These are phyloP conservation scores for Metarhizium anisopliae DNA, from an alignment of 2,329 filamentous ascomycete species.

Conservation along the genomic window DNA sequence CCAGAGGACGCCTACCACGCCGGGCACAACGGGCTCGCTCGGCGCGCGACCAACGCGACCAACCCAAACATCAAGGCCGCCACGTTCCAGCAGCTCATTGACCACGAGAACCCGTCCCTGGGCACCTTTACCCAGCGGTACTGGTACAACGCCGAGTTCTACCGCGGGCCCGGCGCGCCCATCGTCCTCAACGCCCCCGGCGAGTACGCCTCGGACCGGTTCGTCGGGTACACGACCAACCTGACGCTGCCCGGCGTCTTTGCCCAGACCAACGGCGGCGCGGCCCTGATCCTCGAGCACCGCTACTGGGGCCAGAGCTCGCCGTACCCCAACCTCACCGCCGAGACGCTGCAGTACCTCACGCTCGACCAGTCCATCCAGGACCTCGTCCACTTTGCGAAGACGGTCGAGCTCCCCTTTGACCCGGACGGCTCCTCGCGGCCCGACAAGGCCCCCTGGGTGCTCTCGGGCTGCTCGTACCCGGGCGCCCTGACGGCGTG, in stretches of 20 bases:
- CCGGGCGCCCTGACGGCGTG: slow-evolving; percentile 69
- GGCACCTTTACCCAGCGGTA: slow-evolving; percentile 63
- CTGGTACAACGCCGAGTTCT: slow-evolving; percentile 70
- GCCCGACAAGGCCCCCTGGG: slow-evolving; percentile 57
- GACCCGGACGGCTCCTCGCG: slow-evolving; percentile 55
- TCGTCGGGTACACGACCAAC: slow-evolving; percentile 60
- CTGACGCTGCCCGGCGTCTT: slow-evolving; percentile 60
- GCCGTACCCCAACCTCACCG: slow-evolving; percentile 53
- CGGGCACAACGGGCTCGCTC: not conserved
- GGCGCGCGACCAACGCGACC: not conserved
- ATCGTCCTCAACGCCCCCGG: slow-evolving; percentile 60
- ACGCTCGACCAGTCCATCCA: slow-evolving; percentile 70
- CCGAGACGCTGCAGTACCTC: slow-evolving; percentile 63
- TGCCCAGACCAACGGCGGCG: slow-evolving; percentile 55
- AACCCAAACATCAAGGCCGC: slow-evolving; percentile 4
- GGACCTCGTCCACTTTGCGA: slow-evolving; percentile 68
- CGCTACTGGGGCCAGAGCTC: slow-evolving; percentile 73
- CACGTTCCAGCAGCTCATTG: slow-evolving; percentile 46
- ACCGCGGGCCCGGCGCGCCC: slow-evolving; percentile 66
- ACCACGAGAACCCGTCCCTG: slow-evolving; percentile 46
- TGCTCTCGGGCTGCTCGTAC: slow-evolving; percentile 73
- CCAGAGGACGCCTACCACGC: not conserved
- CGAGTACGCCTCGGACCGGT: slow-evolving; percentile 50
- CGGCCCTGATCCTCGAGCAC: slow-evolving; percentile 72
- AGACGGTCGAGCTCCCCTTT: slow-evolving; percentile 59